Evolutionary conservation across 192 early-diverging fungal genomes (phyloP).

Genomic region (Coemansia guatemalensis): DNA sequence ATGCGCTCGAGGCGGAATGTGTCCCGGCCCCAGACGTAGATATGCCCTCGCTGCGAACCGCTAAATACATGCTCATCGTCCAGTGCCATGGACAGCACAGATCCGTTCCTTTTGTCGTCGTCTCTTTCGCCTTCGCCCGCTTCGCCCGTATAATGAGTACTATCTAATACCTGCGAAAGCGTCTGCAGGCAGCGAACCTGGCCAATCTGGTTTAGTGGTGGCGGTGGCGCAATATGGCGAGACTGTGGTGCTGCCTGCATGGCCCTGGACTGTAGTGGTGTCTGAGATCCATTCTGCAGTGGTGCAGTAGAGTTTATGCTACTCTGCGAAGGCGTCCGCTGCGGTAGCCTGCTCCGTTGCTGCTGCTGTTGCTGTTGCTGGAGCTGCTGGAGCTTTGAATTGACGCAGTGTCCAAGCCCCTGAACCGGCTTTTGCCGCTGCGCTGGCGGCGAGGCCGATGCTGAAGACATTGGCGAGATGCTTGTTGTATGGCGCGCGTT

Average conservation of each 20-base stretch:
- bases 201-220: conserved; percentile 9
- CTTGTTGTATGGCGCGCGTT: neutral
- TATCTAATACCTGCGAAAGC: conserved; percentile 10
- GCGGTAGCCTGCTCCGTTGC: neutral
- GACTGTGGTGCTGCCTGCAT: neutral
- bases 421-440: neutral
- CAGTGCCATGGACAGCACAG: conserved; percentile 65
- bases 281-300: conserved; percentile 5
- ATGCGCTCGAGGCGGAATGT: conserved; percentile 55
- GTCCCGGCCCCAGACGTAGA: conserved; percentile 62
- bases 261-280: conserved; percentile 1
- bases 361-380: conserved; percentile 7
- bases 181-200: conserved; percentile 25
- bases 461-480: conserved; percentile 6
- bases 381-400: conserved; percentile 16
- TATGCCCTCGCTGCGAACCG: conserved; percentile 64
- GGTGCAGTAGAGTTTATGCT: conserved; percentile 14
- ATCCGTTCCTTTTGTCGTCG: neutral
- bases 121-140: conserved; percentile 30
- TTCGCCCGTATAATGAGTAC: neutral
- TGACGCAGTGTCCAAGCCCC: neutral
- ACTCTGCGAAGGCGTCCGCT: conserved; percentile 24
- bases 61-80: conserved; percentile 61
- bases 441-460: conserved; percentile 2
- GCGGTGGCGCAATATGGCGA: neutral